phyloP scores from a whole-genome alignment of 2,329 filamentous ascomycete species.

The Sarocladiaceae sp. region DNA sequence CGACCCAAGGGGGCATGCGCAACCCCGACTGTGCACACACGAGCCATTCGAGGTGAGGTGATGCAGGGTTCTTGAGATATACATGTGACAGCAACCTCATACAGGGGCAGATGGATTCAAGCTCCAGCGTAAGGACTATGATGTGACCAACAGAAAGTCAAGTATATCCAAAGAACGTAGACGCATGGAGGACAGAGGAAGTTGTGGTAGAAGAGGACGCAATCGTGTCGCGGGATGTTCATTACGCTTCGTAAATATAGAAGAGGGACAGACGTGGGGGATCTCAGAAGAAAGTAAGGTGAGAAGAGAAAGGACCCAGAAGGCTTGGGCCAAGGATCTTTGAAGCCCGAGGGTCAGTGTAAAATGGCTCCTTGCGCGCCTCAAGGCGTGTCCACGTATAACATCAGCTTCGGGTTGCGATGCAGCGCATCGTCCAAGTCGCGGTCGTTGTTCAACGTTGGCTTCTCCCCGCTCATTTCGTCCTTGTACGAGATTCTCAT shows the following conservation, averaged over 20 bases:
- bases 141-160: neutral
- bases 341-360: constrained; percentile 12
- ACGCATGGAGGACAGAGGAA: neutral
- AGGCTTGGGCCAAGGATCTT: constrained; percentile 10
- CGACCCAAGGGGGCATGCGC: too few relatives aligned
- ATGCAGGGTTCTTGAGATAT: too few relatives aligned
- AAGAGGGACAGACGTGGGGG: neutral
- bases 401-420: constrained; percentile 78
- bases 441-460: constrained; percentile 68
- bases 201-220: neutral
- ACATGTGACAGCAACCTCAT: too few relatives aligned
- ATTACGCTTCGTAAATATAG: constrained; percentile 7
- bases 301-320: neutral
- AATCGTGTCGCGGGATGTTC: constrained; percentile 3
- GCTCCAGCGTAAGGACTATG: neutral
- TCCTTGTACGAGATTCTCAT: constrained; percentile 82
- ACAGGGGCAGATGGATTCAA: too few relatives aligned
- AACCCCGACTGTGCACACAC: too few relatives aligned
- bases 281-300: neutral
- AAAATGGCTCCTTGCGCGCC: too few relatives aligned
- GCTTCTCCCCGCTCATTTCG: constrained; percentile 68
- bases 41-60: too few relatives aligned
- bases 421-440: constrained; percentile 76
- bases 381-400: constrained; percentile 55
- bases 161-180: neutral